phyloP scores from a whole-genome alignment of 257 asterid genomes.

The Fraxinus cuspidata region DNA sequence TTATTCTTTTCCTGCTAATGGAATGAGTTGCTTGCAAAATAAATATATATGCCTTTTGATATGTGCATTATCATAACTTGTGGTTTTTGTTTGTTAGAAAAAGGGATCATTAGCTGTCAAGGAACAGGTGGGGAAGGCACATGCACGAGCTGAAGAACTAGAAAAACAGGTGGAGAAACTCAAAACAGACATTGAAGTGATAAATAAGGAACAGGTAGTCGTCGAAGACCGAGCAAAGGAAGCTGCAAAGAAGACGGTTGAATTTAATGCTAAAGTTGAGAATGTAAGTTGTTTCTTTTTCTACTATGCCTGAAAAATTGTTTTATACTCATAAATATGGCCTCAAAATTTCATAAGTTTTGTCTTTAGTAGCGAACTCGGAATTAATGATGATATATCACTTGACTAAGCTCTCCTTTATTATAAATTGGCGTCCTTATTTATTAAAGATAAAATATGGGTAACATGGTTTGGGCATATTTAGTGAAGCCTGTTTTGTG shows the following conservation, averaged over 20 bases:
- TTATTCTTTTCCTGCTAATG: slow-evolving; percentile 4
- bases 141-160: slow-evolving; percentile 66
- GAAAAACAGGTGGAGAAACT: slow-evolving; percentile 61
- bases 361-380: neutral
- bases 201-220: slow-evolving; percentile 36
- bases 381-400: neutral
- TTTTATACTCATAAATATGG: neutral
- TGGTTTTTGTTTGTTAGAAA: slow-evolving; percentile 36
- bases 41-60: neutral
- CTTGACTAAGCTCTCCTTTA: neutral
- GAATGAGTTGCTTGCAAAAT: slow-evolving; percentile 8
- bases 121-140: slow-evolving; percentile 71
- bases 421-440: neutral
- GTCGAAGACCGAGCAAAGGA: slow-evolving; percentile 32
- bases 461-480: neutral
- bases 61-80: slow-evolving; percentile 16
- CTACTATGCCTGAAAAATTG: neutral
- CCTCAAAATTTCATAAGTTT: neutral
- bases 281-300: slow-evolving; percentile 27
- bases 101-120: slow-evolving; percentile 59
- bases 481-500: neutral
- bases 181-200: slow-evolving; percentile 34
- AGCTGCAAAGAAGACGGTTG: slow-evolving; percentile 33
- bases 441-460: neutral
- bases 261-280: slow-evolving; percentile 27